A percentile compares a stretch with the other conserved stretches of the same genome.
phyloP scores from a whole-genome alignment of 2,329 filamentous ascomycete species.

The Apiospora saccharicola region DNA sequence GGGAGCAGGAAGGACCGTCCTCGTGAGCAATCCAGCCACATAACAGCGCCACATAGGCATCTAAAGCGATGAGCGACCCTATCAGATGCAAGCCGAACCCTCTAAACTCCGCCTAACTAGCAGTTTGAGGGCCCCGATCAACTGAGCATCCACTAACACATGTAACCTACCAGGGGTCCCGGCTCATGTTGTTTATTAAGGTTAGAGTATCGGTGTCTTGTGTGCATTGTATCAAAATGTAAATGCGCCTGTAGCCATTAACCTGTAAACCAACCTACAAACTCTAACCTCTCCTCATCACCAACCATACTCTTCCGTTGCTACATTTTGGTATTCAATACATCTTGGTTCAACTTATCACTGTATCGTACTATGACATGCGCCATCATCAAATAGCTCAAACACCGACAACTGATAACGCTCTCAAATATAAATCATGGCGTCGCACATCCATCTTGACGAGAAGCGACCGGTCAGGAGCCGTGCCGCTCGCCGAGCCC shows the following conservation, averaged over 20 bases:
- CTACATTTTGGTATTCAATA: constrained; percentile 11
- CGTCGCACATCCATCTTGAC: constrained; percentile 40
- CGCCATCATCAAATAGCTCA: constrained; percentile 1
- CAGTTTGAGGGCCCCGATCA: neutral
- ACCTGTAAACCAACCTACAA: neutral
- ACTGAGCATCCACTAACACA: neutral
- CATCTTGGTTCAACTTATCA: neutral
- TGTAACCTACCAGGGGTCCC: neutral
- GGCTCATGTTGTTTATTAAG: neutral
- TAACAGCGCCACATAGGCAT: neutral
- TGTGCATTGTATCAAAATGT: constrained; percentile 5
- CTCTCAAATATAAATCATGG: constrained; percentile 33
- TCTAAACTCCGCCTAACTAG: neutral
- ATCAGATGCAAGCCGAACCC: neutral
- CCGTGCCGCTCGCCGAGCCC: constrained; percentile 37
- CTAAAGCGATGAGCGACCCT: neutral
- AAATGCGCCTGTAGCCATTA: neutral
- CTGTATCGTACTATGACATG: neutral
- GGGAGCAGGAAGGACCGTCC: neutral
- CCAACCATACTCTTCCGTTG: constrained; percentile 2
- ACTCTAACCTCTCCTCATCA: neutral
- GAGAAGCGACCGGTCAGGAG: constrained; percentile 38
- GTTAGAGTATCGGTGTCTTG: neutral
- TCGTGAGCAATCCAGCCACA: constrained; percentile 2
- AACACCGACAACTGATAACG: neutral